Evolutionary conservation across 306 rosid species (phyloP), one percentile per base, ranked within the genome.

Genomic region (Quercus aquifolioides): DNA sequence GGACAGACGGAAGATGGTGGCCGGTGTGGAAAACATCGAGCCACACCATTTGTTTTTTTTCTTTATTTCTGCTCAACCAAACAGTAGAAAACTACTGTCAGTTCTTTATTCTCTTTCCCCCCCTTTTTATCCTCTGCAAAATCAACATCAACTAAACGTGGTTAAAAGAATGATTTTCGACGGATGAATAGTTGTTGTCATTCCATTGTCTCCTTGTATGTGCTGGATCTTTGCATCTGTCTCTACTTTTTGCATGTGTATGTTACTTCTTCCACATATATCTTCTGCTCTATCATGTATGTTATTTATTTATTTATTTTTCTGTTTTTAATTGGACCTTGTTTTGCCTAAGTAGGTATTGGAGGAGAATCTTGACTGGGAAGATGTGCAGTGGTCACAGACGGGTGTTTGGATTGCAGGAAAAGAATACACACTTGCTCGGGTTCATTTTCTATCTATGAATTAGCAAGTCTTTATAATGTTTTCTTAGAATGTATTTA

Each of bases 341-440:
- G 76, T 62, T 76, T 64, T 63, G 69, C 74, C 9, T 83, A 19
- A 26, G 59, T 82, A 94, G 99, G 97, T 94, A 46, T 74, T 94
- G 81, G 97, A 90, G 89, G 97, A 94, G 79, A 92, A 92, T 73
- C 79, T 94, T 70, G 99, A 94, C 56, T 94, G 99, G 99, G 99
- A 94, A 84, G 97, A 94, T 77, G 89, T 94, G n/a, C 97, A 87
- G 78, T 94, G 99, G 99, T 94, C 99, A 3, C 97, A 94, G 76
- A 90, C 97, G 31, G 99, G 99, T 38, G 97, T 94, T 54, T 94
- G 99, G 99, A 86, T 94, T 83, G 94, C 91, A 18, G 95, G 94
- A 38, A 92, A 90, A 83, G 99, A 94, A 75, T 94, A 94, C 84
- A 78, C 86, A 21, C 95, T 94, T 55, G 97, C 97, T n/a, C 92